phyloP scores from a whole-genome alignment of 352 stramenopile genomes.

The Globisporangium cederbergense region DNA sequence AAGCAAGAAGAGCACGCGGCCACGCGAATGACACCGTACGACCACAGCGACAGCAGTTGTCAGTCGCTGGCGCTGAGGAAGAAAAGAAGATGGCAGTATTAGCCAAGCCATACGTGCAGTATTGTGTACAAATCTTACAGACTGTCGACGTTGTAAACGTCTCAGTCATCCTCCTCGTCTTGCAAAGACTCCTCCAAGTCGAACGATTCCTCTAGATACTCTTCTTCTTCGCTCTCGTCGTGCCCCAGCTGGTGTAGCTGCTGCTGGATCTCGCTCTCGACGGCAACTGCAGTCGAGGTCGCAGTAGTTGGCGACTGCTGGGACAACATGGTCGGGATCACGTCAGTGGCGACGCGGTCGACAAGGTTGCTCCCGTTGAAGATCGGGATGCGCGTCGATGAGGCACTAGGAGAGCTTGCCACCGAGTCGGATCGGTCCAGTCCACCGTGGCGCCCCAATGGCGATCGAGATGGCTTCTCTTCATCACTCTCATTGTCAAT shows the following conservation, averaged over 20 bases:
- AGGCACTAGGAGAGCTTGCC: slow-evolving; percentile 8
- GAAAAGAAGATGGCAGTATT: too few species aligned
- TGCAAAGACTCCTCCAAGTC: slow-evolving; percentile 73
- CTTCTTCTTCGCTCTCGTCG: slow-evolving; percentile 24
- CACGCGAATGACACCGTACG: too few species aligned
- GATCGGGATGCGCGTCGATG: slow-evolving; percentile 21
- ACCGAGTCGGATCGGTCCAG: background rate
- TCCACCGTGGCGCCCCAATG: background rate
- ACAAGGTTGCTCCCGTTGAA: slow-evolving; percentile 20
- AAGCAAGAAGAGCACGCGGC: too few species aligned
- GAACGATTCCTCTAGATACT: slow-evolving; percentile 73
- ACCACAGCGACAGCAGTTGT: too few species aligned
- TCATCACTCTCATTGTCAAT: slow-evolving; percentile 9
- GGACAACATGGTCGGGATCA: slow-evolving; percentile 19
- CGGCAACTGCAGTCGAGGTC: background rate
- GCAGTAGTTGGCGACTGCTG: background rate
- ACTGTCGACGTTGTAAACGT: background rate
- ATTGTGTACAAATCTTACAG: slow-evolving; percentile 3
- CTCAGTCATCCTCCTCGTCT: slow-evolving; percentile 35
- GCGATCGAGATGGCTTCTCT: background rate
- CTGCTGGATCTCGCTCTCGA: slow-evolving; percentile 9
- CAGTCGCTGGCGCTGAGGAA: too few species aligned
- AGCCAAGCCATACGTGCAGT: too few species aligned
- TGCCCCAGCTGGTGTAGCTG: background rate
- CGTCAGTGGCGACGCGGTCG: slow-evolving; percentile 15